These are phyloP conservation scores for Termitomyces sp. DNA, from an alignment of 768 basidiomycete genomes.

Conservation along the genomic window DNA sequence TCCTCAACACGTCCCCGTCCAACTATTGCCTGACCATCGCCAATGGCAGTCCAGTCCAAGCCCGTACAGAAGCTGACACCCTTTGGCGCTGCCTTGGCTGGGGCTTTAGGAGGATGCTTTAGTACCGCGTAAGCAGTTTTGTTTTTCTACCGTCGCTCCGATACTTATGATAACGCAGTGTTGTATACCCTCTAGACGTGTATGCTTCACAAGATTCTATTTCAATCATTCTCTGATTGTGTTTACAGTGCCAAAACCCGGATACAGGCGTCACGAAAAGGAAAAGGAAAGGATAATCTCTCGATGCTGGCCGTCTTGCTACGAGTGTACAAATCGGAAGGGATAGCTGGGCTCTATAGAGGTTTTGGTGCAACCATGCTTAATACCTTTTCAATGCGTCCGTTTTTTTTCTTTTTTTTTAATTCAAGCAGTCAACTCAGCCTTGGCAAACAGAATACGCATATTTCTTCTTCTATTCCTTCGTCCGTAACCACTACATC, in stretches of 20 bases:
- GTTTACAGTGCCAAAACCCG: slow-evolving; percentile 81
- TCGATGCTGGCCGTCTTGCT: slow-evolving; percentile 65
- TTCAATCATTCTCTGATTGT: slow-evolving; percentile 1
- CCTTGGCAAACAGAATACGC: slow-evolving; percentile 73
- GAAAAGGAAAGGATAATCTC: slow-evolving; percentile 50
- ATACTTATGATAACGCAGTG: slow-evolving; percentile 38
- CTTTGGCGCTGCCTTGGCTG: slow-evolving; percentile 86
- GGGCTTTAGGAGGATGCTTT: slow-evolving; percentile 91
- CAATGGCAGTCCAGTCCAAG: slow-evolving; percentile 52
- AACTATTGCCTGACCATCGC: slow-evolving; percentile 8
- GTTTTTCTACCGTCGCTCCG: slow-evolving; percentile 1
- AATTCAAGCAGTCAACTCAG: not conserved
- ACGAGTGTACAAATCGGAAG: slow-evolving; percentile 76
- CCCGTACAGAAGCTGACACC: slow-evolving; percentile 75
- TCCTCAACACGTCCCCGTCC: slow-evolving; percentile 10
- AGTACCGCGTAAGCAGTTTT: slow-evolving; percentile 75
- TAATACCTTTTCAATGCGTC: slow-evolving; percentile 97
- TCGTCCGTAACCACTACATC: slow-evolving; percentile 82
- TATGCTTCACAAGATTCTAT: slow-evolving; percentile 34
- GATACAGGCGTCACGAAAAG: slow-evolving; percentile 75
- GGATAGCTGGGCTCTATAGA: slow-evolving; percentile 78
- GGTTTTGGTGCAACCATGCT: slow-evolving; percentile 97
- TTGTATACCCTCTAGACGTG: slow-evolving; percentile 96
- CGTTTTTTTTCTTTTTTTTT: slow-evolving; percentile 28
- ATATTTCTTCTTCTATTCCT: slow-evolving; percentile 98